Evolutionary conservation across 495 filamentous ascomycete species (phyloP), one percentile per base, ranked within the genome.

Genomic region (Entonaema liquescens): DNA sequence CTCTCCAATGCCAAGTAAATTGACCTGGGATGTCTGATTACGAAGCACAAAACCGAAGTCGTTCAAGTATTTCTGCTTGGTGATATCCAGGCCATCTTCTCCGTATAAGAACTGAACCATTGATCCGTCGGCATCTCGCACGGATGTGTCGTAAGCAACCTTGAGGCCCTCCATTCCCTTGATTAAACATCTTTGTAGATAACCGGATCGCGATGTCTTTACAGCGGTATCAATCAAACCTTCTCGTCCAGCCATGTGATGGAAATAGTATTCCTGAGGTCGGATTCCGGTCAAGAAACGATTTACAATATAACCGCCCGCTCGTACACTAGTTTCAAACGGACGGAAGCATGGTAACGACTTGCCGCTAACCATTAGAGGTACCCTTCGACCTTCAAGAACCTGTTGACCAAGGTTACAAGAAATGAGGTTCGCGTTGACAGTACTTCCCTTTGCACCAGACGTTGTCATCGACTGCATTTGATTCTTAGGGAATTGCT

Each of bases 381-480:
- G 96, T 47, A 99, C 96, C 75, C 96, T 87, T 59, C 94, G 86
- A 74, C 96, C 96, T 84, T 99, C 96, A 70, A 99, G 82, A 80
- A 96, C 92, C 76, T 99, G 96, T 76, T 99, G 96, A 25, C 96
- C 96, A 62, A 99, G 86, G 76, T 98, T 96, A 79, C 94, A 98
- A 31, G 94, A 97, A 82, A 99, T 98, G 60, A 97, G 88, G 73
- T 95, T 97, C 62, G 96, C 96, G 77, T 99, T 99, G 74, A 98
- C 96, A 59, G 85, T 79, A 36, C 86, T 91, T 75, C 96, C 95
- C 85, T 99, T 99, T 54, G 96, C 96, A 74, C 96, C 96, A 26
- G 96, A 97, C 2, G 90, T 89, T 9, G 96, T 99, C 96, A 99
- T 99, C 66, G 90, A 88, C 84, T 98, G 96, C 93, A 99, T 98